Evolutionary conservation across 306 rosid species (phyloP).

Genomic region (Geum urbanum): DNA sequence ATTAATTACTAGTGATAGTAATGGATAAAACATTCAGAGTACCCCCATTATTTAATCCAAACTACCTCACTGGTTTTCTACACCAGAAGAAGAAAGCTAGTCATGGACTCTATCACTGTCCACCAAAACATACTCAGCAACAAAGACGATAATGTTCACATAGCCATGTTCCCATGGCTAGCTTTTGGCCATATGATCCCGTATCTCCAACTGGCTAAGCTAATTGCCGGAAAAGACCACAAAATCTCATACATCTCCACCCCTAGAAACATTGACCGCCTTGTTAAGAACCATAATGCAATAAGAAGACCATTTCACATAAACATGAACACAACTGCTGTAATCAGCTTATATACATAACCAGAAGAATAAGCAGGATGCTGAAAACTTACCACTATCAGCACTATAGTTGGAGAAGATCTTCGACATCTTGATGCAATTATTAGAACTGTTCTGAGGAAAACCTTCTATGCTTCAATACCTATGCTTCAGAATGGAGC

Average conservation of each 20-base stretch:
- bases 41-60: background rate
- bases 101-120: background rate
- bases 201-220: constrained; percentile 40
- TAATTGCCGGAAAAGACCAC: constrained; percentile 53
- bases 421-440: too few relatives aligned
- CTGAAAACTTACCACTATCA: too few relatives aligned
- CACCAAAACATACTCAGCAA: background rate
- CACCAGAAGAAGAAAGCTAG: background rate
- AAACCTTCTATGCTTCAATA: too few relatives aligned
- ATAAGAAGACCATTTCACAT: too few relatives aligned
- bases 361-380: too few relatives aligned
- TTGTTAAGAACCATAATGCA: background rate
- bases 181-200: constrained; percentile 56
- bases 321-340: too few relatives aligned
- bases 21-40: background rate
- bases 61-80: background rate
- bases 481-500: too few relatives aligned
- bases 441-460: too few relatives aligned
- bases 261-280: constrained; percentile 53
- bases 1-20: too few relatives aligned
- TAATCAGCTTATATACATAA: too few relatives aligned
- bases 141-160: constrained; percentile 29
- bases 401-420: too few relatives aligned
- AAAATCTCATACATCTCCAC: constrained; percentile 46
- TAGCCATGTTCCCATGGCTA: constrained; percentile 54